phyloP scores from a whole-genome alignment of 108 stramenopile species.

The Pseudonitzschia multistriata region DNA sequence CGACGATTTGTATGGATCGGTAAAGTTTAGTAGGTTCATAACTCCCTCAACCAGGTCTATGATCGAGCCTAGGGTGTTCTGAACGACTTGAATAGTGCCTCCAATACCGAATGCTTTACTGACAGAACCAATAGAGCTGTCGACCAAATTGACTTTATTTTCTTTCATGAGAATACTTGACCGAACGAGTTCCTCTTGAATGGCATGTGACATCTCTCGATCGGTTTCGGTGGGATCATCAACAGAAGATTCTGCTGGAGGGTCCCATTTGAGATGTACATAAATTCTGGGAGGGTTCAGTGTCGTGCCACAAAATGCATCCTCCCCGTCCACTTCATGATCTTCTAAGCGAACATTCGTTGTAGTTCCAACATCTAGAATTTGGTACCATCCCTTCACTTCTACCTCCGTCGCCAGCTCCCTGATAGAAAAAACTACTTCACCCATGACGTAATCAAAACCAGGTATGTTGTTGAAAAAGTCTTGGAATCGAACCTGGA shows the following conservation, averaged over 20 bases:
- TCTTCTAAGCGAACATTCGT: not conserved
- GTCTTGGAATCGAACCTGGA: constrained; percentile 69
- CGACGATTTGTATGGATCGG: constrained; percentile 61
- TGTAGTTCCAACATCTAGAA: constrained; percentile 53
- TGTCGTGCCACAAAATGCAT: not conserved
- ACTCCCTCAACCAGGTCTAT: constrained; percentile 66
- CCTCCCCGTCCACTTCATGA: constrained; percentile 8
- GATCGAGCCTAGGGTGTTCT: constrained; percentile 63
- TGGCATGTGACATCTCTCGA: constrained; percentile 40
- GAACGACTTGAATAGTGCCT: constrained; percentile 56
- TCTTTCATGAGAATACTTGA: constrained; percentile 39
- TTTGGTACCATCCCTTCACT: constrained; percentile 75
- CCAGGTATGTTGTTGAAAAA: constrained; percentile 55
- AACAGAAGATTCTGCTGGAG: not conserved
- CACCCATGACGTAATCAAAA: constrained; percentile 70
- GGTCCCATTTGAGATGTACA: constrained; percentile 25
- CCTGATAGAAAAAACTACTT: constrained; percentile 72
- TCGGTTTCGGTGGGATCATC: constrained; percentile 16
- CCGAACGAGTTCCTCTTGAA: constrained; percentile 66
- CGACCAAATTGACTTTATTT: constrained; percentile 62
- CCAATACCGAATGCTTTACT: constrained; percentile 68
- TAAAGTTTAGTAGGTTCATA: constrained; percentile 78
- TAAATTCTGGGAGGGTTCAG: constrained; percentile 18
- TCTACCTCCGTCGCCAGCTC: constrained; percentile 48
- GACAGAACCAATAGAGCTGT: constrained; percentile 68